phyloP scores from a whole-genome alignment of 73 alveolate species.

The Tetrahymena elliotti region DNA sequence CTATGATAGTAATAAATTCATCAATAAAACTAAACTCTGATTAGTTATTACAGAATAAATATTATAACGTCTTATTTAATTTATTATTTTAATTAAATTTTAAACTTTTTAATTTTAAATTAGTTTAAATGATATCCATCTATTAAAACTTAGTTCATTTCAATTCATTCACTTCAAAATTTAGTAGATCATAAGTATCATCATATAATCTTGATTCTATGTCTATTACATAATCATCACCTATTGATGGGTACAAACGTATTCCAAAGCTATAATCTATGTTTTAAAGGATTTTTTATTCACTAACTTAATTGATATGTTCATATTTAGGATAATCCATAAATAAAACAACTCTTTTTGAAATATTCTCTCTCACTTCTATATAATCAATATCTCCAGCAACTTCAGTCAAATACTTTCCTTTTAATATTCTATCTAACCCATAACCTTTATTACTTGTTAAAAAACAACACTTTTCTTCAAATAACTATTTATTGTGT shows the following conservation, averaged over 20 bases:
- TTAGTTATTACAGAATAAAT: too few species aligned
- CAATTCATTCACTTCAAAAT: too few species aligned
- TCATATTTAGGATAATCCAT: neutral
- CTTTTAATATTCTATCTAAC: neutral
- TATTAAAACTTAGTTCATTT: too few species aligned
- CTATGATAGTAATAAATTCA: too few species aligned
- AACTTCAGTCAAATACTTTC: neutral
- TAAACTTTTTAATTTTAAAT: too few species aligned
- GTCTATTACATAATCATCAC: neutral
- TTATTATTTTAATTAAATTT: too few species aligned
- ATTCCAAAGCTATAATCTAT: neutral
- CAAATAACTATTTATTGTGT: neutral
- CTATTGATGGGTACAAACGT: neutral
- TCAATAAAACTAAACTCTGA: too few species aligned
- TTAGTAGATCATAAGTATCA: too few species aligned
- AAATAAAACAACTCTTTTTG: neutral
- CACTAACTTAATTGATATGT: neutral
- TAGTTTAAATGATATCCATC: too few species aligned
- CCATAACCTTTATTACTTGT: neutral
- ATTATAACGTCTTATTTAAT: too few species aligned
- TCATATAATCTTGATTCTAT: too few species aligned
- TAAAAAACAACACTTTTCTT: neutral
- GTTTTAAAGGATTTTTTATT: too few species aligned
- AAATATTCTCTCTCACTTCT: neutral
- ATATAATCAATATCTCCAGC: neutral